A percentile compares a stretch with the other conserved stretches of the same genome.
Conservation (phyloP, 805 yeast species). For the Cyberlindnera americana region DNA sequence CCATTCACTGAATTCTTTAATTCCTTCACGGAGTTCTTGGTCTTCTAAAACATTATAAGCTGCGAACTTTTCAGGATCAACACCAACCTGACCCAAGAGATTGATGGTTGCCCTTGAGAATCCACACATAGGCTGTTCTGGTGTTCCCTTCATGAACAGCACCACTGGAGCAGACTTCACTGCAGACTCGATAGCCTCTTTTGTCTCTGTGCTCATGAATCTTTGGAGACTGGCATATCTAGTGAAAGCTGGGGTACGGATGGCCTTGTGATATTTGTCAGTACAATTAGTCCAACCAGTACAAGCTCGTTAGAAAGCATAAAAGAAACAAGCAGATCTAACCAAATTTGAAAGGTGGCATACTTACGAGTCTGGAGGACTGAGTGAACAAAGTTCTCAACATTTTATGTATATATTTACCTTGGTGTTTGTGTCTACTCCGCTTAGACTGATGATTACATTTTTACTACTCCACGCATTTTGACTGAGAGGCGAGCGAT, state of each 20-base stretch:
- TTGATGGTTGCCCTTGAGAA: constrained; percentile 94
- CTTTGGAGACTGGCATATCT: constrained; percentile 29
- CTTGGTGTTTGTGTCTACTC: neutral
- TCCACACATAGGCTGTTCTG: constrained; percentile 97
- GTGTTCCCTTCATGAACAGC: constrained; percentile 97
- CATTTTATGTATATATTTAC: constrained; percentile 1
- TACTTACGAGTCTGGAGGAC: constrained; percentile 6
- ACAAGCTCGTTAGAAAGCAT: too few species aligned
- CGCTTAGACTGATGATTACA: too few species aligned
- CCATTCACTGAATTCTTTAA: constrained; percentile 95
- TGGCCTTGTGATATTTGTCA: too few species aligned
- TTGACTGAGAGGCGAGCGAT: too few species aligned
- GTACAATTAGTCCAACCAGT: too few species aligned
- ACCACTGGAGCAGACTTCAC: constrained; percentile 90
- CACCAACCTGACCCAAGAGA: constrained; percentile 93
- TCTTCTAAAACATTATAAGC: constrained; percentile 97
- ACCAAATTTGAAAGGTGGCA: neutral
- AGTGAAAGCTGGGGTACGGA: constrained; percentile 13
- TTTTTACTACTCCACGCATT: too few species aligned
- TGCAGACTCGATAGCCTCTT: constrained; percentile 81
- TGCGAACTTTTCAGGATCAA: constrained; percentile 93
- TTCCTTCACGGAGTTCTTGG: constrained; percentile 88
- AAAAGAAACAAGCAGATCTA: too few species aligned
- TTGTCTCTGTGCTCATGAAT: constrained; percentile 72
- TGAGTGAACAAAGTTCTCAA: constrained; percentile 3